phyloP scores from a whole-genome alignment of 495 filamentous ascomycete genomes.

The Aspergillus egyptiacus region DNA sequence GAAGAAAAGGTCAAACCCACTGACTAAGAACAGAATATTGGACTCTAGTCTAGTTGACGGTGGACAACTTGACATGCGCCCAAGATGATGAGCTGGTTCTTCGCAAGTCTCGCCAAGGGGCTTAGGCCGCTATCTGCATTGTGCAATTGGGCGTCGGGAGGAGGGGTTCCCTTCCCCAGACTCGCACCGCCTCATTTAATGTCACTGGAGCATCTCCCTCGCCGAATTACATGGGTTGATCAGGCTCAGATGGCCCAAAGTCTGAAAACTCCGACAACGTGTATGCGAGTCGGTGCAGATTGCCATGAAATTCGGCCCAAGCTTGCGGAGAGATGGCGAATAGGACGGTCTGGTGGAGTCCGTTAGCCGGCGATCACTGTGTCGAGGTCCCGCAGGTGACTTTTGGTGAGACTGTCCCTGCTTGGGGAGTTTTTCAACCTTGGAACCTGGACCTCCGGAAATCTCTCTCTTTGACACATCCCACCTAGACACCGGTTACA shows the following conservation, averaged over 20 bases:
- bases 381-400: background rate
- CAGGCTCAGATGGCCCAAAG: background rate
- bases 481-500: too few species aligned
- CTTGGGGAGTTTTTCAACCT: background rate
- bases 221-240: background rate
- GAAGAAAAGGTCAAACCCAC: background rate
- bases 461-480: too few species aligned
- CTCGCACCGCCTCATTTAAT: constrained; percentile 1
- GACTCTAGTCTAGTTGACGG: too few species aligned
- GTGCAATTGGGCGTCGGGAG: background rate
- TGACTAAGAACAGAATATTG: background rate
- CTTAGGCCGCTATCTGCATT: background rate
- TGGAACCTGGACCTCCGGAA: too few species aligned
- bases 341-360: background rate
- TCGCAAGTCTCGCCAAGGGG: constrained; percentile 2
- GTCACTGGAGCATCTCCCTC: background rate
- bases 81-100: background rate
- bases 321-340: background rate
- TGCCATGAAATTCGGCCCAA: background rate
- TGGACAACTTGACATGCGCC: too few species aligned
- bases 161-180: constrained; percentile 5
- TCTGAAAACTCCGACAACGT: background rate
- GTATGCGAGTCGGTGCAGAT: background rate
- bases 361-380: background rate
- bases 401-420: background rate